Percentiles rank a stretch among this genome's conserved stretches.
These are phyloP conservation scores for Gigaspora rosea DNA, from an alignment of 192 early-diverging fungal species.

Conservation along the genomic window DNA sequence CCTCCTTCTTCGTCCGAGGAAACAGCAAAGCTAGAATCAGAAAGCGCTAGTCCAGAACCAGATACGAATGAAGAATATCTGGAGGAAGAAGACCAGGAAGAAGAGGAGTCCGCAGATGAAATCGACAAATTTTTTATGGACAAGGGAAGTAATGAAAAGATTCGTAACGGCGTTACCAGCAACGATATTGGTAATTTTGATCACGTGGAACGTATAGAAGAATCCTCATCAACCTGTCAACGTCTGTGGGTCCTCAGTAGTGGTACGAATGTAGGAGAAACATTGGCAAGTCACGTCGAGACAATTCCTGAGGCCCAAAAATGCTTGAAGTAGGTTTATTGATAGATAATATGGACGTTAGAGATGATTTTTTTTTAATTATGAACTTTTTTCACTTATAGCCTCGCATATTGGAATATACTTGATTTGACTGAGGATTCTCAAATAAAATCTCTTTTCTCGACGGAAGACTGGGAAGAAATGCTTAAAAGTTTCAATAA, in stretches of 20 bases:
- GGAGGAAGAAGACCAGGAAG: conserved; percentile 1
- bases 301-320: conserved; percentile 38
- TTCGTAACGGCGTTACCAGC: conserved; percentile 13
- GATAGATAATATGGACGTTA: conserved; percentile 10
- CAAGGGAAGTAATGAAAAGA: conserved; percentile 23
- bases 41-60: too few species aligned
- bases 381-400: conserved; percentile 26
- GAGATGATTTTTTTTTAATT: conserved; percentile 27
- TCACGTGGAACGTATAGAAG: conserved; percentile 24
- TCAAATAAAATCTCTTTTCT: conserved; percentile 34
- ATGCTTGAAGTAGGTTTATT: conserved; percentile 37
- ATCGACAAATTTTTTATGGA: conserved; percentile 28
- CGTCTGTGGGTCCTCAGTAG: conserved; percentile 22
- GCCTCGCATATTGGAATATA: conserved; percentile 35
- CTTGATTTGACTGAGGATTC: conserved; percentile 32
- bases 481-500: conserved; percentile 30
- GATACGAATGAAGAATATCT: background rate
- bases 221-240: conserved; percentile 18
- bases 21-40: too few species aligned
- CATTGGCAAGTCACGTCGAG: conserved; percentile 28
- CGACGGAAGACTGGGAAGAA: conserved; percentile 27
- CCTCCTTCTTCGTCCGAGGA: too few species aligned
- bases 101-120: conserved; percentile 24
- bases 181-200: conserved; percentile 25
- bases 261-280: conserved; percentile 30